Conservation (phyloP, 2,329 filamentous ascomycete species). For the Hypoxylon sp. region DNA sequence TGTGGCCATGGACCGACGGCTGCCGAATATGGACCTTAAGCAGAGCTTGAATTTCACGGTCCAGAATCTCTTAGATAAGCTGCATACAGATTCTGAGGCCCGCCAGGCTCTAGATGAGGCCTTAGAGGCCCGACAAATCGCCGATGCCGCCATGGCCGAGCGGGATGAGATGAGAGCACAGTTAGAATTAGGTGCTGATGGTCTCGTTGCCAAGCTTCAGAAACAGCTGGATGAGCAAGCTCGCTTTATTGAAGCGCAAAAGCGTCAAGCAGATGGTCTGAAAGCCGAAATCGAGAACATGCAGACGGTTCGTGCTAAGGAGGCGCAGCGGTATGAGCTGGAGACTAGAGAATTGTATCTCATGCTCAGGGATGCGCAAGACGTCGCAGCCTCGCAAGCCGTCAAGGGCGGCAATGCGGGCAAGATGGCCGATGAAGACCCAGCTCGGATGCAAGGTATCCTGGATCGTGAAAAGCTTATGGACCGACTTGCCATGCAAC, state of each 20-base stretch:
- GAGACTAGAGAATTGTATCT: constrained; percentile 97
- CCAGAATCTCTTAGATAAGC: constrained; percentile 92
- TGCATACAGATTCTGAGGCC: constrained; percentile 96
- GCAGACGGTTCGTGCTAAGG: constrained; percentile 87
- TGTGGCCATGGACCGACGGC: constrained; percentile 95
- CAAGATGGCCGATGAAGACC: constrained; percentile 74
- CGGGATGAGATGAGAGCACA: constrained; percentile 93
- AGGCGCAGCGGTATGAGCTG: constrained; percentile 93
- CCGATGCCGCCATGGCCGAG: constrained; percentile 95
- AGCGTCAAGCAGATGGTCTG: constrained; percentile 86
- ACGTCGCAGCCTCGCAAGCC: constrained; percentile 91
- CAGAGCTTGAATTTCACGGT: constrained; percentile 98
- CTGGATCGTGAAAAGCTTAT: constrained; percentile 93
- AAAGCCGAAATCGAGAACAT: constrained; percentile 92
- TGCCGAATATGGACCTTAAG: constrained; percentile 98
- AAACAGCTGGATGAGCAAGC: constrained; percentile 94
- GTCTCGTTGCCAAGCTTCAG: constrained; percentile 91
- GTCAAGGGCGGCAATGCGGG: constrained; percentile 67
- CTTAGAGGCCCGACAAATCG: constrained; percentile 89
- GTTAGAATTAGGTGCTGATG: constrained; percentile 92
- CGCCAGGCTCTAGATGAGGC: constrained; percentile 93
- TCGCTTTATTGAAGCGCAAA: constrained; percentile 89
- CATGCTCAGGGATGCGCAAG: constrained; percentile 97
- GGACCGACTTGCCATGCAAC: constrained; percentile 93
- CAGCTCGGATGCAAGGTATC: constrained; percentile 88